phyloP scores from a whole-genome alignment of 495 filamentous ascomycete species.

The Podospora anserina region DNA sequence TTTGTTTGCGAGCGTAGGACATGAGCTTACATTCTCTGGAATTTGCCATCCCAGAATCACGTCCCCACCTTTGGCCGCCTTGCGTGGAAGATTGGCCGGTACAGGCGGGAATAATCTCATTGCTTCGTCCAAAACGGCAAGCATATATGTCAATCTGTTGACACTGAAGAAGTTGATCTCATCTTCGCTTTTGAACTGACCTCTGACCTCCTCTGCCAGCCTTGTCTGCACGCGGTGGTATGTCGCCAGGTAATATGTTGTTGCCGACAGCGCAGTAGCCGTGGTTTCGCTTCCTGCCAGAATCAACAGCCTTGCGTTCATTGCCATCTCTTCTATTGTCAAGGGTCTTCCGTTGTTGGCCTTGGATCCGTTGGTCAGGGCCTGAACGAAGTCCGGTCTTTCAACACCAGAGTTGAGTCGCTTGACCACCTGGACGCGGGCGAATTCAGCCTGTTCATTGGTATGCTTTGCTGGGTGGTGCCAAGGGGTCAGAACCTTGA shows the following conservation, averaged over 20 bases:
- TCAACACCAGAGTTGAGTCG: conserved; percentile 26
- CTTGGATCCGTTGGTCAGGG: conserved; percentile 27
- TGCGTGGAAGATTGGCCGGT: conserved; percentile 39
- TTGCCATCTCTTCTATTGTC: conserved; percentile 20
- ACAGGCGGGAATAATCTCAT: conserved; percentile 57
- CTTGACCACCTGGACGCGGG: conserved; percentile 26
- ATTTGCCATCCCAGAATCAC: conserved; percentile 45
- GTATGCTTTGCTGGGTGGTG: conserved; percentile 1
- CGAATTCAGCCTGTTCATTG: conserved; percentile 25
- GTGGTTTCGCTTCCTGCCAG: conserved; percentile 54
- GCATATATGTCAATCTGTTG: conserved; percentile 47
- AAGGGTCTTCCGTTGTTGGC: conserved; percentile 9
- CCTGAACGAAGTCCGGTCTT: conserved; percentile 43
- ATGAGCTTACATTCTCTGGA: conserved; percentile 35
- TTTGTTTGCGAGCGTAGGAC: not conserved
- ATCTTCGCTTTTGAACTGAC: conserved; percentile 38
- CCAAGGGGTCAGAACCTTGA: not conserved
- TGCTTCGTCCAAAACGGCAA: conserved; percentile 55
- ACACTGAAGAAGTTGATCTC: conserved; percentile 51
- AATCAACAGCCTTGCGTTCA: conserved; percentile 30
- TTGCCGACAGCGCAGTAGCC: conserved; percentile 48
- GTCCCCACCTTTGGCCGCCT: conserved; percentile 43
- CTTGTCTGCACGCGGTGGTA: conserved; percentile 39
- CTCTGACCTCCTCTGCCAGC: conserved; percentile 49
- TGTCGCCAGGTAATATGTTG: conserved; percentile 48